Percentiles rank a stretch among this genome's conserved stretches.
phyloP scores from a whole-genome alignment of 495 filamentous ascomycete species.

The Hypoxylon cercidicola region DNA sequence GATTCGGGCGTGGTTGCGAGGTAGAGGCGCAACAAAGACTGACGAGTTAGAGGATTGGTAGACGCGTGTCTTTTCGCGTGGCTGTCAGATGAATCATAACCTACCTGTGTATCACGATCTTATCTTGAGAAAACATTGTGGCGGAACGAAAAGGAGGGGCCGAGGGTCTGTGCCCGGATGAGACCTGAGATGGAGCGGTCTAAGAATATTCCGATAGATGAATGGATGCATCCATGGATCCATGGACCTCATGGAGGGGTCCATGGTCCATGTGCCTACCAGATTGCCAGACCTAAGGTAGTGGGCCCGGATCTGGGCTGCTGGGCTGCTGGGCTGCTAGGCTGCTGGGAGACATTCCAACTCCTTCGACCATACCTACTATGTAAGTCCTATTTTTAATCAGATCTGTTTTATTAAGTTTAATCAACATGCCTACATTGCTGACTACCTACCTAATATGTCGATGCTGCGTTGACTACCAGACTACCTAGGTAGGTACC shows the following conservation, averaged over 20 bases:
- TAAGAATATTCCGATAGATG: slow-evolving; percentile 31
- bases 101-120: not conserved
- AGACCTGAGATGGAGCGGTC: slow-evolving; percentile 14
- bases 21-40: not conserved
- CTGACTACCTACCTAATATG: too few species aligned
- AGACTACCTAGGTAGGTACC: too few species aligned
- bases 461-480: too few species aligned
- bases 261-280: not conserved
- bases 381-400: not conserved
- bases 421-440: not conserved
- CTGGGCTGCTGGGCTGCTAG: too few species aligned
- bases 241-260: not conserved
- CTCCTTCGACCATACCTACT: not conserved
- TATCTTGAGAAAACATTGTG: not conserved
- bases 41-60: too few species aligned
- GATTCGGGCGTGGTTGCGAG: not conserved
- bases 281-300: too few species aligned
- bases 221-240: not conserved
- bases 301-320: too few species aligned
- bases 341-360: too few species aligned
- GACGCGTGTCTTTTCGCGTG: too few species aligned
- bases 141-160: too few species aligned
- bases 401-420: slow-evolving; percentile 3
- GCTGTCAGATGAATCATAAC: slow-evolving; percentile 1
- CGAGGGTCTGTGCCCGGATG: not conserved